These are phyloP conservation scores for Venturiaceae sp. DNA, from an alignment of 2,329 filamentous ascomycete genomes.

Conservation along the genomic window DNA sequence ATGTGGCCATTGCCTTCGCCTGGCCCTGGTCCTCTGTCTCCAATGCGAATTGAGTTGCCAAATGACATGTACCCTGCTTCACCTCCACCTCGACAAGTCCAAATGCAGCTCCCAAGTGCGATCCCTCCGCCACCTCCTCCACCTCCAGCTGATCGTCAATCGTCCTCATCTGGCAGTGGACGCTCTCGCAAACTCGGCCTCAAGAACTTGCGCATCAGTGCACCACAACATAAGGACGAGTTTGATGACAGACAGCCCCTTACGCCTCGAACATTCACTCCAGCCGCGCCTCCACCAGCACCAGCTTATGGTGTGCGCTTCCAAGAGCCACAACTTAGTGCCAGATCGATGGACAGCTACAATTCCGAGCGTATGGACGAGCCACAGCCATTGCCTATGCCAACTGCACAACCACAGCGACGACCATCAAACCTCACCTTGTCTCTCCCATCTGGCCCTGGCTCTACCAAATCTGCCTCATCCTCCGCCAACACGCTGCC, in stretches of 20 bases:
- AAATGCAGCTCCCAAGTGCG: conserved; percentile 6
- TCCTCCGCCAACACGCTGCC: conserved; percentile 4
- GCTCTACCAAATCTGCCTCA: conserved; percentile 5
- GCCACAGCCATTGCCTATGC: conserved; percentile 25
- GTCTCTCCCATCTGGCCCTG: background rate
- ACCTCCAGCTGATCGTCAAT: background rate
- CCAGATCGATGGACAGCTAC: conserved; percentile 11
- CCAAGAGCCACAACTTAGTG: conserved; percentile 20
- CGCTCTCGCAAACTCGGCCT: conserved; percentile 32
- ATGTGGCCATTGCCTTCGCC: conserved; percentile 1
- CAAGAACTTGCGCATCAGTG: conserved; percentile 48
- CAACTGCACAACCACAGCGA: conserved; percentile 19
- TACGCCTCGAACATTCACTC: conserved; percentile 46
- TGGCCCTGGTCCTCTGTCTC: background rate
- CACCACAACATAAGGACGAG: conserved; percentile 31
- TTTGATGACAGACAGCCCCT: conserved; percentile 44
- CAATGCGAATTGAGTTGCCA: conserved; percentile 4
- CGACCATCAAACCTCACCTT: conserved; percentile 9
- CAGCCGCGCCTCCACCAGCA: conserved; percentile 21
- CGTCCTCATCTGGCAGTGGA: conserved; percentile 17
- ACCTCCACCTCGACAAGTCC: conserved; percentile 3
- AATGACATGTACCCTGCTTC: conserved; percentile 9
- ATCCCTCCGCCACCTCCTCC: background rate
- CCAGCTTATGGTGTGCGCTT: conserved; percentile 16
- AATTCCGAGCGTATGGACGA: conserved; percentile 18